A percentile compares a stretch with the other conserved stretches of the same genome.
phyloP scores from a whole-genome alignment of 164 flowering plant genomes.

The Nymphaea thermarum region DNA sequence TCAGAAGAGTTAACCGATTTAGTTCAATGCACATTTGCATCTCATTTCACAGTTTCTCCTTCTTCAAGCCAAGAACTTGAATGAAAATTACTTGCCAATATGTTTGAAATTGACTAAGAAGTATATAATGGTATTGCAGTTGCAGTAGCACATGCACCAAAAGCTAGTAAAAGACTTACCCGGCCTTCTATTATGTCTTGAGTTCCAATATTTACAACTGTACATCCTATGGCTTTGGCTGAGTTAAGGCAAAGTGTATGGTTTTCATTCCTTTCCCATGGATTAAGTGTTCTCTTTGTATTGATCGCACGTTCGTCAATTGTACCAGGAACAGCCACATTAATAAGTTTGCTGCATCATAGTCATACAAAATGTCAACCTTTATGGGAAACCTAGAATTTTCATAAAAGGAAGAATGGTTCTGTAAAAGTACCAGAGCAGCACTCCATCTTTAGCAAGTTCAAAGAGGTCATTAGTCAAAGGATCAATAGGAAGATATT shows the following conservation, averaged over 20 bases:
- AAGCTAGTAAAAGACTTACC: conserved; percentile 20
- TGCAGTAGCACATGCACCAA: background rate
- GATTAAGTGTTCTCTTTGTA: conserved; percentile 61
- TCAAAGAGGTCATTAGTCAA: conserved; percentile 74
- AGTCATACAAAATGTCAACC: background rate
- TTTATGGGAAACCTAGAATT: background rate
- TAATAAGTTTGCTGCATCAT: conserved; percentile 58
- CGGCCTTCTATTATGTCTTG: conserved; percentile 78
- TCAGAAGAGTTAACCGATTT: no score
- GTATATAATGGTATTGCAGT: no score
- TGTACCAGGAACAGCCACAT: conserved; percentile 82
- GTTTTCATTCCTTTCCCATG: conserved; percentile 88
- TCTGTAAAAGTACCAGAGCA: conserved; percentile 41
- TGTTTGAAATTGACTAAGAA: no score
- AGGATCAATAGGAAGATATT: conserved; percentile 65
- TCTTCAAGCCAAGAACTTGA: no score
- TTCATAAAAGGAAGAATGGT: background rate
- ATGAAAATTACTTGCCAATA: no score
- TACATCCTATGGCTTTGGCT: conserved; percentile 82
- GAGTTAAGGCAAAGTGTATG: conserved; percentile 80
- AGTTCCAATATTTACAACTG: conserved; percentile 75
- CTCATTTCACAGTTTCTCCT: no score
- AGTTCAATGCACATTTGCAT: no score
- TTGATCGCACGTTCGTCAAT: conserved; percentile 81
- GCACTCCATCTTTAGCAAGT: conserved; percentile 84